These are phyloP conservation scores for Pseudofabraea citricarpa DNA, from an alignment of 2,329 filamentous ascomycete species.

Conservation along the genomic window DNA sequence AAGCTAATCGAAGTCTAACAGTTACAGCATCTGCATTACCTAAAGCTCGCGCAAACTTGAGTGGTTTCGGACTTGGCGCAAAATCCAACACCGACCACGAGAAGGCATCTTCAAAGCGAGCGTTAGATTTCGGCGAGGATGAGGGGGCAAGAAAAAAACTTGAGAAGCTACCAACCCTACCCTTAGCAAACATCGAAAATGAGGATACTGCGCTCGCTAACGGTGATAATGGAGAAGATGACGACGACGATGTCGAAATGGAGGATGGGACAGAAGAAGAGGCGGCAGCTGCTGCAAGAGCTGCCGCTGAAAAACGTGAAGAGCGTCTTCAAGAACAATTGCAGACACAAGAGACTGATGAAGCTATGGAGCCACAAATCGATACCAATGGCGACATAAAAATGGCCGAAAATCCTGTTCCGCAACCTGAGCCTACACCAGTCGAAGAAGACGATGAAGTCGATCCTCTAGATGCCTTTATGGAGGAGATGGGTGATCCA, in stretches of 20 bases:
- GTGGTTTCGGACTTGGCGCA: constrained; percentile 74
- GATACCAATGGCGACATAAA: constrained; percentile 25
- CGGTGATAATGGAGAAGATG: constrained; percentile 60
- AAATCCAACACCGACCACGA: constrained; percentile 62
- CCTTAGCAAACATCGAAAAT: constrained; percentile 58
- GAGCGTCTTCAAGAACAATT: constrained; percentile 50
- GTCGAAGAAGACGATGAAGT: constrained; percentile 65
- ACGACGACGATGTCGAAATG: constrained; percentile 65
- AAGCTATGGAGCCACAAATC: constrained; percentile 39
- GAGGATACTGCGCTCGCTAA: constrained; percentile 48
- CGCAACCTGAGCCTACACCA: constrained; percentile 14
- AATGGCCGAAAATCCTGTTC: constrained; percentile 28
- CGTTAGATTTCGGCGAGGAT: constrained; percentile 83
- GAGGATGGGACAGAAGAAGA: constrained; percentile 83
- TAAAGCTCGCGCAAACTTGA: constrained; percentile 69
- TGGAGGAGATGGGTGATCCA: constrained; percentile 59
- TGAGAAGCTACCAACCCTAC: constrained; percentile 78
- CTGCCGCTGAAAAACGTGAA: constrained; percentile 79
- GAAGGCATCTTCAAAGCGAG: constrained; percentile 65
- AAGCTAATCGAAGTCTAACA: constrained; percentile 12
- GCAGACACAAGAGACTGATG: constrained; percentile 26
- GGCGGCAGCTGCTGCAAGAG: constrained; percentile 76
- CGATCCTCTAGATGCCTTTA: constrained; percentile 95
- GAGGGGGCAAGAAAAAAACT: constrained; percentile 83
- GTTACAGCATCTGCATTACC: constrained; percentile 46